phyloP scores from a whole-genome alignment of 2,329 filamentous ascomycete genomes.

The Clonostachys rosea region DNA sequence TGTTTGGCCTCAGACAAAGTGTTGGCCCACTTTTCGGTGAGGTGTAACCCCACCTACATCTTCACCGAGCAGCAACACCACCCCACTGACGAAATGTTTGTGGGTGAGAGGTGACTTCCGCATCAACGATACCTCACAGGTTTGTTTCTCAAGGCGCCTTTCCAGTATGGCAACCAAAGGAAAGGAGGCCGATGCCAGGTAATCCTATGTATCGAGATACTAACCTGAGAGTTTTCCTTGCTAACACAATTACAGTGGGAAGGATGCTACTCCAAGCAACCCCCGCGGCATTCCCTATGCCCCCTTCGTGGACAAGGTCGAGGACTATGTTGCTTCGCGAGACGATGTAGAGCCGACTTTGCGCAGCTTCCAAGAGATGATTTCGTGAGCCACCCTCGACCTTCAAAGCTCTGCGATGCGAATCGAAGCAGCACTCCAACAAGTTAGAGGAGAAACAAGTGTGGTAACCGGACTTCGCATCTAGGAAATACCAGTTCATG shows the following conservation, averaged over 20 bases:
- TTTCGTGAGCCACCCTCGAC: conserved; percentile 56
- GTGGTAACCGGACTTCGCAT: too few species aligned
- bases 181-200: conserved; percentile 29
- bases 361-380: conserved; percentile 88
- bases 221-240: not conserved
- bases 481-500: conserved; percentile 99
- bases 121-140: too few species aligned
- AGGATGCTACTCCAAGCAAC: conserved; percentile 60
- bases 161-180: conserved; percentile 33
- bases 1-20: too few species aligned
- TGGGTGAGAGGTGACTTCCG: too few species aligned
- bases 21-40: too few species aligned
- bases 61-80: not conserved
- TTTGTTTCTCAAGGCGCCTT: not conserved
- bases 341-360: conserved; percentile 77
- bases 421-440: not conserved
- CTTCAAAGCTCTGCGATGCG: not conserved
- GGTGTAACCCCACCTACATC: too few species aligned
- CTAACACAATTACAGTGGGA: conserved; percentile 12
- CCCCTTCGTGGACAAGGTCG: conserved; percentile 82
- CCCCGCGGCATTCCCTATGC: conserved; percentile 79
- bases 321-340: conserved; percentile 78
- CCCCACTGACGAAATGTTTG: conserved; percentile 21
- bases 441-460: too few species aligned
- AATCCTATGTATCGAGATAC: conserved; percentile 5